Evolutionary conservation across 2,329 filamentous ascomycete species (phyloP).

Genomic region (Lasiodiplodia sp.): DNA sequence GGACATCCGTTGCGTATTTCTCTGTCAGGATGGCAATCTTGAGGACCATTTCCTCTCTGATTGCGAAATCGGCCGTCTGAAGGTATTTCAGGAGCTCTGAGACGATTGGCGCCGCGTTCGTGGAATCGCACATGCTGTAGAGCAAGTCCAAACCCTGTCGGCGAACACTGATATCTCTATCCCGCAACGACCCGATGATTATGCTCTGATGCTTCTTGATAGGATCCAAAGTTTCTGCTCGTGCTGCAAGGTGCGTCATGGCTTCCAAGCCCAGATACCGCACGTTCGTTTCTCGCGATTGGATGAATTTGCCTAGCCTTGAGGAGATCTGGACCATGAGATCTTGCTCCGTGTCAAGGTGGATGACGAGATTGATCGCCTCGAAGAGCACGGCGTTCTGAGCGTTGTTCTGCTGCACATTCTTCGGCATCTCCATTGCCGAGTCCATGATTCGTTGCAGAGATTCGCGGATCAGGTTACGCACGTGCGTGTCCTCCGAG

Average conservation of each 20-base stretch:
- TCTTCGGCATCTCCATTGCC: conserved; percentile 93
- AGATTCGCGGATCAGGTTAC: conserved; percentile 89
- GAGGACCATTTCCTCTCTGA: conserved; percentile 98
- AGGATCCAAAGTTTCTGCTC: conserved; percentile 91
- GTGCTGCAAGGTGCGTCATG: conserved; percentile 96
- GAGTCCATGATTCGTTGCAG: conserved; percentile 89
- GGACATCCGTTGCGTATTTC: conserved; percentile 96
- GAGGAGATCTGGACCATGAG: conserved; percentile 96
- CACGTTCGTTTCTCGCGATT: conserved; percentile 96
- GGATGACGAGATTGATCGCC: conserved; percentile 97
- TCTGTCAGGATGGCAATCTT: conserved; percentile 99
- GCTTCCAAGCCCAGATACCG: conserved; percentile 94
- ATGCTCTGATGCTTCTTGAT: conserved; percentile 98
- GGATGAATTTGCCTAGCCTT: conserved; percentile 91
- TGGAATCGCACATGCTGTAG: conserved; percentile 99
- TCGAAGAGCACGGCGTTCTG: conserved; percentile 98
- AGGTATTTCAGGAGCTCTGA: conserved; percentile 92
- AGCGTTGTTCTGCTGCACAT: conserved; percentile 98
- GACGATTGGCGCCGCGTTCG: conserved; percentile 93
- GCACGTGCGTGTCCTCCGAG: conserved; percentile 87
- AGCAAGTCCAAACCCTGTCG: conserved; percentile 94
- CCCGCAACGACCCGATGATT: conserved; percentile 91
- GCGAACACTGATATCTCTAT: conserved; percentile 95
- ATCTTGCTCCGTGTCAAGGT: conserved; percentile 91
- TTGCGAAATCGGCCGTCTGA: conserved; percentile 95